These are phyloP conservation scores for Metarhizium guizhouense DNA, from an alignment of 2,329 filamentous ascomycete genomes.

Conservation along the genomic window DNA sequence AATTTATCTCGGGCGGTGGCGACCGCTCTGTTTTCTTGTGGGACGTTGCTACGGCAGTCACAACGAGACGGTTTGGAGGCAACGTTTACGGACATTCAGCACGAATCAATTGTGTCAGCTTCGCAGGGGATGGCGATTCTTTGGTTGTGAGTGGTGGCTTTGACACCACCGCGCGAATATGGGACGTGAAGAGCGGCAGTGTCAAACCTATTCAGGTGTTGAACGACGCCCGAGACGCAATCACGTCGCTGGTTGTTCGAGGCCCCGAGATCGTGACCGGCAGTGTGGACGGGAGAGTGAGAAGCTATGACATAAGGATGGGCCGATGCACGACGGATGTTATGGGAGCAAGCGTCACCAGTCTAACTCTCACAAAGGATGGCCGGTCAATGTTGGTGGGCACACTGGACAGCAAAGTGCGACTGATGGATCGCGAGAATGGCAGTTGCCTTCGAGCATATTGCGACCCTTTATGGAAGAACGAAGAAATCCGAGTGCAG, in stretches of 20 bases:
- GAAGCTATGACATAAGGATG: slow-evolving; percentile 75
- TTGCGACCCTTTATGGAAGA: slow-evolving; percentile 45
- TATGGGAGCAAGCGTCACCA: slow-evolving; percentile 64
- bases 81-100: slow-evolving; percentile 55
- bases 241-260: slow-evolving; percentile 41
- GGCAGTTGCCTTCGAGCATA: slow-evolving; percentile 70
- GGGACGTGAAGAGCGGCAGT: slow-evolving; percentile 53
- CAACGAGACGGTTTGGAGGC: slow-evolving; percentile 63
- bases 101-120: slow-evolving; percentile 69
- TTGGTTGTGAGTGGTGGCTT: slow-evolving; percentile 67
- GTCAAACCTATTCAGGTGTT: slow-evolving; percentile 64
- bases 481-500: slow-evolving; percentile 65
- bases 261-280: slow-evolving; percentile 57
- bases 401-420: slow-evolving; percentile 64
- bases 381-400: slow-evolving; percentile 67
- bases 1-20: slow-evolving; percentile 79
- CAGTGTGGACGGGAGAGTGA: slow-evolving; percentile 75
- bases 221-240: slow-evolving; percentile 61
- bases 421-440: slow-evolving; percentile 70
- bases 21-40: slow-evolving; percentile 89
- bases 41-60: slow-evolving; percentile 79
- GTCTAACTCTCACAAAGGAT: slow-evolving; percentile 60
- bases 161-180: slow-evolving; percentile 67
- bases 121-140: slow-evolving; percentile 66
- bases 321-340: slow-evolving; percentile 64